phyloP scores from a whole-genome alignment of 2,329 filamentous ascomycete genomes.

The Calonectria honghensis region DNA sequence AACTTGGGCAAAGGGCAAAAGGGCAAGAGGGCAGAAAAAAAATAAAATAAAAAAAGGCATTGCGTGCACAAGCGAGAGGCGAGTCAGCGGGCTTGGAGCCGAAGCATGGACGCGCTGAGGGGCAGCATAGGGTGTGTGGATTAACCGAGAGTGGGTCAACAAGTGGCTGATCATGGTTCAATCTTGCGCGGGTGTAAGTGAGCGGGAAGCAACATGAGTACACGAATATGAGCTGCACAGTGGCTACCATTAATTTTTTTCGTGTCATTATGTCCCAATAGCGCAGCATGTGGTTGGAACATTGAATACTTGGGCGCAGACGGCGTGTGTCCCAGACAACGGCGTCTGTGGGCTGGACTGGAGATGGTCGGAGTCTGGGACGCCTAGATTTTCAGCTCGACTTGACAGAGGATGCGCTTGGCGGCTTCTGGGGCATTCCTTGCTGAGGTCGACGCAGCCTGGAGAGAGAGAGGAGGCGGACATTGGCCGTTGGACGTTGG shows the following conservation, averaged over 20 bases:
- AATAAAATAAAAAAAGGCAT: slow-evolving; percentile 20
- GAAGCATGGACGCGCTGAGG: neutral
- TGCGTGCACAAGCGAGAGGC: neutral
- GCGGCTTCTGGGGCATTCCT: slow-evolving; percentile 28
- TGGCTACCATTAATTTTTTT: neutral
- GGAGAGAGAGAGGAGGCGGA: neutral
- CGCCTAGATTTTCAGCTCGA: slow-evolving; percentile 22
- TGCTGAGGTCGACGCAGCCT: slow-evolving; percentile 20
- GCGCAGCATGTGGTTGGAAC: slow-evolving; percentile 7
- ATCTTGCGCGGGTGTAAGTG: slow-evolving; percentile 27
- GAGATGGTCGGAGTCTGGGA: slow-evolving; percentile 5
- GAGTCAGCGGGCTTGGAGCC: neutral
- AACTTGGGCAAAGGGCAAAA: neutral
- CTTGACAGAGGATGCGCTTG: neutral
- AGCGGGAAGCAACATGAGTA: slow-evolving; percentile 18
- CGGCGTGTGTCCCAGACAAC: slow-evolving; percentile 20
- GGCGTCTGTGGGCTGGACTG: slow-evolving; percentile 10
- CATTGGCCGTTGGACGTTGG: slow-evolving; percentile 5
- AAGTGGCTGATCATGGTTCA: slow-evolving; percentile 48
- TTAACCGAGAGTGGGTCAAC: slow-evolving; percentile 47
- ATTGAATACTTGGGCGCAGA: slow-evolving; percentile 17
- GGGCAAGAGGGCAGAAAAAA: too few species aligned
- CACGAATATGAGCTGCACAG: slow-evolving; percentile 3
- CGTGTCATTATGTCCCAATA: slow-evolving; percentile 21
- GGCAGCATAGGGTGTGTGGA: slow-evolving; percentile 26